Evolutionary conservation across 2,329 filamentous ascomycete genomes (phyloP).

Genomic region (Periconia macrospinosa): DNA sequence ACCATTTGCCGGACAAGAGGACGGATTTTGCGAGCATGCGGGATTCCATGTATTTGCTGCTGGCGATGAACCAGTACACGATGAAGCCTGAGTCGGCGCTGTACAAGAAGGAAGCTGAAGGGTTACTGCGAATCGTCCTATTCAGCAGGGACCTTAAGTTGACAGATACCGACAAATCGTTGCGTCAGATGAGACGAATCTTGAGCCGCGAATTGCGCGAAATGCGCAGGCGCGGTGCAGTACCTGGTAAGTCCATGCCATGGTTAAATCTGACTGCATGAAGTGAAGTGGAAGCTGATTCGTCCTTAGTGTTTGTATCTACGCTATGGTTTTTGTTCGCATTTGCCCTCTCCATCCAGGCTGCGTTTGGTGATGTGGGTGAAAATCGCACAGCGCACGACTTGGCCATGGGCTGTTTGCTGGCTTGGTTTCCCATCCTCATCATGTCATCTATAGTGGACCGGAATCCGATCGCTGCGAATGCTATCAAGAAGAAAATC

Average conservation of each 20-base stretch:
- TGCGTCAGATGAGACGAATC: slow-evolving; percentile 37
- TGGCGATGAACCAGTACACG: slow-evolving; percentile 51
- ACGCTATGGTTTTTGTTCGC: slow-evolving; percentile 49
- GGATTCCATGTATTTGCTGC: slow-evolving; percentile 50
- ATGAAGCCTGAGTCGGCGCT: slow-evolving; percentile 32
- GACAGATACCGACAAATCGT: slow-evolving; percentile 25
- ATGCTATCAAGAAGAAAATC: slow-evolving; percentile 43
- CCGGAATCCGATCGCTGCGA: slow-evolving; percentile 48
- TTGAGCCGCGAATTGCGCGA: slow-evolving; percentile 46
- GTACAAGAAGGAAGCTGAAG: slow-evolving; percentile 39
- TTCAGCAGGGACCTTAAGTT: slow-evolving; percentile 45
- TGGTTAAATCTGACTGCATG: neutral
- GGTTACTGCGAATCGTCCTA: slow-evolving; percentile 43
- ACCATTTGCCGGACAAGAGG: slow-evolving; percentile 25
- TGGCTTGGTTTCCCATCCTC: slow-evolving; percentile 51
- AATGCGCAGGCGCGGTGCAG: slow-evolving; percentile 45
- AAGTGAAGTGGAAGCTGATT: slow-evolving; percentile 2
- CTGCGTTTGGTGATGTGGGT: slow-evolving; percentile 41
- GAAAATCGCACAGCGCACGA: slow-evolving; percentile 48
- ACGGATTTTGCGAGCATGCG: slow-evolving; percentile 43
- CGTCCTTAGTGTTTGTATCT: slow-evolving; percentile 39
- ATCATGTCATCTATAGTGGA: slow-evolving; percentile 51
- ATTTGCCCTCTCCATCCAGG: slow-evolving; percentile 41
- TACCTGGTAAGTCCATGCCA: slow-evolving; percentile 29
- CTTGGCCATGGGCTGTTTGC: slow-evolving; percentile 47